A percentile compares a stretch with the other conserved stretches of the same genome.
These are phyloP conservation scores for Lasiosphaeris hirsuta DNA, from an alignment of 495 filamentous ascomycete species.

Conservation along the genomic window DNA sequence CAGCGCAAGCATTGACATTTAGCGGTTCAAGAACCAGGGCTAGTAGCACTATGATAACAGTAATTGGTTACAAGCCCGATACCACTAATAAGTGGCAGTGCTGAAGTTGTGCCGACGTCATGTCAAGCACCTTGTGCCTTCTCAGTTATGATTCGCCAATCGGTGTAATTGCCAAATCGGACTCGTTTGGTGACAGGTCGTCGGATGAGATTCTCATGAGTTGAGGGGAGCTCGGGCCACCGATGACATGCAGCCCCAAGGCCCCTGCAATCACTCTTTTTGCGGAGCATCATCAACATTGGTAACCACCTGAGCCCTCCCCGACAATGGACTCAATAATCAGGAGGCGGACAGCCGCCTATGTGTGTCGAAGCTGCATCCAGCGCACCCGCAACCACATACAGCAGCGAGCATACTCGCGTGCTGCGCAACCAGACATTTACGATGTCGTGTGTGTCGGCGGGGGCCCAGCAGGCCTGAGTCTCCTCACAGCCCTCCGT, in stretches of 20 bases:
- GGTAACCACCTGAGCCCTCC: not conserved
- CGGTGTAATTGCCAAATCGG: not conserved
- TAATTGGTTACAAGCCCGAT: no score
- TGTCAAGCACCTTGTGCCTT: not conserved
- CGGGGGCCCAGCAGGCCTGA: constrained; percentile 92
- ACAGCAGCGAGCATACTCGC: constrained; percentile 38
- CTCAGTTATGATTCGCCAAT: constrained; percentile 8
- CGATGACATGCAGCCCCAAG: constrained; percentile 1
- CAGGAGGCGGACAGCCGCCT: constrained; percentile 23
- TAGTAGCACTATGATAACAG: no score
- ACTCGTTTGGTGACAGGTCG: not conserved
- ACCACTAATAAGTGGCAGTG: no score
- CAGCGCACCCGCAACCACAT: constrained; percentile 30
- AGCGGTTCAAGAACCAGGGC: no score
- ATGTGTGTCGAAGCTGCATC: constrained; percentile 47
- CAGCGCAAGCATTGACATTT: no score
- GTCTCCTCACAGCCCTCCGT: constrained; percentile 83
- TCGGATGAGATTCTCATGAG: not conserved
- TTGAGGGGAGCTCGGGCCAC: constrained; percentile 11
- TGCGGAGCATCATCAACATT: not conserved
- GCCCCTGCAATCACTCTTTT: not conserved
- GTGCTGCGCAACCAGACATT: constrained; percentile 48
- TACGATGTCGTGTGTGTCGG: constrained; percentile 96
- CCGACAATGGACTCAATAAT: constrained; percentile 24
- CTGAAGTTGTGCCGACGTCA: not conserved